Evolutionary conservation across 306 rosid genomes (phyloP), one percentile per base, ranked within the genome.

Genomic region (Trifolium dubium): DNA sequence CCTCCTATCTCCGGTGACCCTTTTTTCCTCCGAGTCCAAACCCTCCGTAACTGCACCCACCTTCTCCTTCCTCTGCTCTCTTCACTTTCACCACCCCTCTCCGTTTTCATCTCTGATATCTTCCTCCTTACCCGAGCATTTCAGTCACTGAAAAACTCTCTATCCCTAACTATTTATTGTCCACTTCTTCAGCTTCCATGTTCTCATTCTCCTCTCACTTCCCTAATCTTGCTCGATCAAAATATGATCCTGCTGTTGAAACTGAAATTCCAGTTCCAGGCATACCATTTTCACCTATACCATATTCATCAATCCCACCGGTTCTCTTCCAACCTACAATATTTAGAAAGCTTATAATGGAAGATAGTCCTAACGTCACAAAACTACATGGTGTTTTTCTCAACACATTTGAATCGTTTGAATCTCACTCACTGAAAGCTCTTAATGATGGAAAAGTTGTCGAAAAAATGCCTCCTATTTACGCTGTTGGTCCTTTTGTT

Each of bases 221-320:
- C 43, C 85, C 86, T 30, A 43, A 31, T 7, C 7, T 29, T 13
- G 49, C 80, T 31, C 50, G 39, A 2, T 15, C 29, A 15, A 13
- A 0, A 29, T 2, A 6, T 71, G 65, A 12, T 5, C 2, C 8
- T 69, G 49, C 0, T 62, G 28, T 84, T 32, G 28, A 70, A 11
- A 81, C 89, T 0, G 80, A 5, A 2, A 3, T 55, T 4, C 34
- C 32, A 55, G 62, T 55, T 23, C 62, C 62, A 4, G 62, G 84
- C 2, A 62, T 83, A 39, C 15, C 49, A 5, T 37, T 64, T 49
- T 63, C 77, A 3, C 29, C 83, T 2, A 39, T 91, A 63, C 80
- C 89, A 32, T 79, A 4, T 59, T 80, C 86, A 0, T 87, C 86
- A 4, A 32, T 91, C 19, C 88, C 97, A 37, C 85, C 87, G 0